A percentile compares a stretch with the other conserved stretches of the same genome.
These are phyloP conservation scores for Beauveria sp. DNA, from an alignment of 2,329 filamentous ascomycete species.

Conservation along the genomic window DNA sequence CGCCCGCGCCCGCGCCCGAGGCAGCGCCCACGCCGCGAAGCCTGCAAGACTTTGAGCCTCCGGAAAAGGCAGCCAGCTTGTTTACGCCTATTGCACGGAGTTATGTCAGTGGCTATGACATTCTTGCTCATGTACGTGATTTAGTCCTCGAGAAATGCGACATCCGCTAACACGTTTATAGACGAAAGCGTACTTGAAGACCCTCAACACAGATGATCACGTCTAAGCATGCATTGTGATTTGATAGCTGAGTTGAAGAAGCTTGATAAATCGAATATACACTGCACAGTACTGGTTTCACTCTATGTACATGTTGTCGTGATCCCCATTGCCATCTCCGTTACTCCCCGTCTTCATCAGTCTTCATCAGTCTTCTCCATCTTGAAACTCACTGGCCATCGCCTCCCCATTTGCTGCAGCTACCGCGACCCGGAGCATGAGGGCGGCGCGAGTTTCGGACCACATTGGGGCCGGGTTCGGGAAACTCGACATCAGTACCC, in stretches of 20 bases:
- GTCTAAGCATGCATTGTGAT: too few relatives aligned
- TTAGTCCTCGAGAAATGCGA: too few relatives aligned
- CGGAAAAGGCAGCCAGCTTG: neutral
- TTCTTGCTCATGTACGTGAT: neutral
- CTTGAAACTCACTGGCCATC: neutral
- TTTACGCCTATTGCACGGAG: neutral
- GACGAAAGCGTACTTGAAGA: neutral
- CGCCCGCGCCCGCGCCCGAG: neutral
- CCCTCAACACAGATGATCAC: neutral
- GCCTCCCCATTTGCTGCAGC: constrained; percentile 7
- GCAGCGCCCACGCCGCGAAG: too few relatives aligned
- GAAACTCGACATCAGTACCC: constrained; percentile 51
- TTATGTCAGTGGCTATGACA: neutral
- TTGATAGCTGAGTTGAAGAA: neutral
- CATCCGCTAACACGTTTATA: neutral
- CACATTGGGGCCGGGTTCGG: constrained; percentile 51
- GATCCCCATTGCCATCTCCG: too few relatives aligned
- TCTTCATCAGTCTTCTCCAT: too few relatives aligned
- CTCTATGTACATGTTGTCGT: neutral
- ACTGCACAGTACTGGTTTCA: neutral
- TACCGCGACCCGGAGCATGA: constrained; percentile 7
- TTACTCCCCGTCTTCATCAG: too few relatives aligned
- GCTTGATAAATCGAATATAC: neutral
- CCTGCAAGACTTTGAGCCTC: neutral
- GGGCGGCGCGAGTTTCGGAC: constrained; percentile 18